Evolutionary conservation across 2,329 filamentous ascomycete species (phyloP).

Genomic region (Ceratocystis eucalypticola): DNA sequence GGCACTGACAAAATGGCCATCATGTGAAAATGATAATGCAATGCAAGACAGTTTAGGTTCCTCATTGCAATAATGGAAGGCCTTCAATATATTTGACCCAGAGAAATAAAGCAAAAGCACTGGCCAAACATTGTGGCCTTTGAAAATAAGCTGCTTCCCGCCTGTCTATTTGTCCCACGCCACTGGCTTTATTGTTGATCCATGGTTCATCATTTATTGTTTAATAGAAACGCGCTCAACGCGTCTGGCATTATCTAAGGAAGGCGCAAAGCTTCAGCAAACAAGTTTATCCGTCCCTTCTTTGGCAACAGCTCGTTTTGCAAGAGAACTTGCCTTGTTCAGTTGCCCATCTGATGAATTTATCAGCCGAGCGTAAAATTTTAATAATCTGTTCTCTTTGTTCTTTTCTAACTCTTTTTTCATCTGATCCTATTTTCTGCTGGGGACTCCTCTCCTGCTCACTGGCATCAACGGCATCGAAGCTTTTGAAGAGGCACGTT

Average conservation of each 20-base stretch:
- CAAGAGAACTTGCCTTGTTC: neutral
- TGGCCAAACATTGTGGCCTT: neutral
- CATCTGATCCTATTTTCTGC: neutral
- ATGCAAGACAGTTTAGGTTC: too few species aligned
- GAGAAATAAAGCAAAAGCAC: neutral
- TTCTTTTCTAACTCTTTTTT: neutral
- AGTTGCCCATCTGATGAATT: neutral
- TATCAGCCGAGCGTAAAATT: neutral
- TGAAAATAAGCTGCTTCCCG: neutral
- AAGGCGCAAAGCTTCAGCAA: slow-evolving; percentile 3
- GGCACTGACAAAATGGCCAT: too few species aligned
- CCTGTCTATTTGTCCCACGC: neutral
- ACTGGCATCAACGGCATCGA: neutral
- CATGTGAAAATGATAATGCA: neutral
- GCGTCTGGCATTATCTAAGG: slow-evolving; percentile 7
- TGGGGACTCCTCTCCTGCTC: neutral
- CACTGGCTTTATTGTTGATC: slow-evolving; percentile 3
- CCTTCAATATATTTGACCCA: neutral
- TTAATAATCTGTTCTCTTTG: neutral
- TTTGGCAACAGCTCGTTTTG: neutral
- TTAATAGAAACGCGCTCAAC: slow-evolving; percentile 12
- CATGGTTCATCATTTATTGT: neutral
- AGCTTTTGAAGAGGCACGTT: neutral
- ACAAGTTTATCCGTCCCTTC: neutral
- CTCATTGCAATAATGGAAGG: neutral